These are phyloP conservation scores for Raffaelea deltoideospora DNA, from an alignment of 2,329 filamentous ascomycete species.

Conservation along the genomic window DNA sequence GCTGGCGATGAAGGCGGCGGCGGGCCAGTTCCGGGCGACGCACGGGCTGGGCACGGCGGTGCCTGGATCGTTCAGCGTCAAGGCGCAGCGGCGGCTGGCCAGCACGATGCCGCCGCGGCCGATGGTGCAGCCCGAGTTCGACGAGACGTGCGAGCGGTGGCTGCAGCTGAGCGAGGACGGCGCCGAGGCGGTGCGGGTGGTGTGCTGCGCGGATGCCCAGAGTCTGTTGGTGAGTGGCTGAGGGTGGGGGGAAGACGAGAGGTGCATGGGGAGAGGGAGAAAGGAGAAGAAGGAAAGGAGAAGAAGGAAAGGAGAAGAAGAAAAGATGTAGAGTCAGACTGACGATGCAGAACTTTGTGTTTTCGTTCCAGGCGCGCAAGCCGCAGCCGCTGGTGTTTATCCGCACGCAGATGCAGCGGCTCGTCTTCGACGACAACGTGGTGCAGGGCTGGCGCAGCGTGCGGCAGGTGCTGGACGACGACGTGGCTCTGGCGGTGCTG, in stretches of 20 bases:
- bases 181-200: slow-evolving; percentile 49
- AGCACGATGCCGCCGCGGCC: slow-evolving; percentile 88
- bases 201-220: slow-evolving; percentile 52
- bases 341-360: slow-evolving; percentile 49
- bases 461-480: slow-evolving; percentile 63
- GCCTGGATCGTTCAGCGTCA: slow-evolving; percentile 71
- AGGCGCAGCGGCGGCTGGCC: slow-evolving; percentile 79
- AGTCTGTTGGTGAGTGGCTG: slow-evolving; percentile 49
- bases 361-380: slow-evolving; percentile 59
- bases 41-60: slow-evolving; percentile 49
- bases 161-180: slow-evolving; percentile 58
- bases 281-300: too few relatives aligned
- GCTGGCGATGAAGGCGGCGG: slow-evolving; percentile 31
- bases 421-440: slow-evolving; percentile 58
- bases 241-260: background rate
- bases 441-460: slow-evolving; percentile 54
- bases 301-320: too few relatives aligned
- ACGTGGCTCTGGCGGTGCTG: slow-evolving; percentile 63
- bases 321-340: background rate
- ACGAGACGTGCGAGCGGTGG: slow-evolving; percentile 56
- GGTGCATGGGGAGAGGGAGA: too few relatives aligned
- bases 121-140: slow-evolving; percentile 62
- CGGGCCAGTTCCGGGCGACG: slow-evolving; percentile 43
- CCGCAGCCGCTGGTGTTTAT: slow-evolving; percentile 76
- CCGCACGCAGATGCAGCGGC: slow-evolving; percentile 60